Evolutionary conservation across 2,329 filamentous ascomycete species (phyloP), one percentile per base, ranked within the genome.

Genomic region (Nothophoma quercina): DNA sequence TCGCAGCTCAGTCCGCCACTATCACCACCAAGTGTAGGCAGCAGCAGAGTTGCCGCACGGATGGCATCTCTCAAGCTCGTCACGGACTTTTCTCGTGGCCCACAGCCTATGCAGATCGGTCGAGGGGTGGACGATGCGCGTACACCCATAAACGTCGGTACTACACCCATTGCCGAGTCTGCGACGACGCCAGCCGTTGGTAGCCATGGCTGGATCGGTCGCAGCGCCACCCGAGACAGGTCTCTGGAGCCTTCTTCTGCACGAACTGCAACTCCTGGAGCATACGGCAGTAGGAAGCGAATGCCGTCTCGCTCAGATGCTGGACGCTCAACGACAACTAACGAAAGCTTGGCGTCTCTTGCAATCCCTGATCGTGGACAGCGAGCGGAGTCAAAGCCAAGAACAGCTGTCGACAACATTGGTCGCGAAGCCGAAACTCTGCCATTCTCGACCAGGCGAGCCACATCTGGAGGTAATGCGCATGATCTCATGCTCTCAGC

Each of bases 61-160:
- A 88, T 88, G 22, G 90, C 91, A 8, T 86, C 93, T 0, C 79
- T 98, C 55, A 96, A 96, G 72, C 83, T 98, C 2, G 96, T 98
- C 65, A 98, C 95, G 0, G 88, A 89, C 0, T 98, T 99, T 66
- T 89, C 86, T 7, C 55, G 59, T 13, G 68, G 68, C 21, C 67
- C 70, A 25, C 64, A 62, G 28, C 77, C 77, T 4, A 78, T 79
- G 4, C 87, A 88, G 56, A 85, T 87, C 86, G 85, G 73, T 86
- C 90, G 75, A 85, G 44, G 51, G 7, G 87, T 81, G 15, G 79
- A 82, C 3, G 82, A 83, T 47, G 82, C 83, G 51, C 78, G 78
- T 28, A 96, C 92, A 0, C 92, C 92, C 0, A 88, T 92, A 60
- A 89, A 89, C 52, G 78, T 87, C 1, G 91, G 89, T n/a, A 84